Conservation (phyloP, 805 yeast genomes). For the Teunomyces kruisii region DNA sequence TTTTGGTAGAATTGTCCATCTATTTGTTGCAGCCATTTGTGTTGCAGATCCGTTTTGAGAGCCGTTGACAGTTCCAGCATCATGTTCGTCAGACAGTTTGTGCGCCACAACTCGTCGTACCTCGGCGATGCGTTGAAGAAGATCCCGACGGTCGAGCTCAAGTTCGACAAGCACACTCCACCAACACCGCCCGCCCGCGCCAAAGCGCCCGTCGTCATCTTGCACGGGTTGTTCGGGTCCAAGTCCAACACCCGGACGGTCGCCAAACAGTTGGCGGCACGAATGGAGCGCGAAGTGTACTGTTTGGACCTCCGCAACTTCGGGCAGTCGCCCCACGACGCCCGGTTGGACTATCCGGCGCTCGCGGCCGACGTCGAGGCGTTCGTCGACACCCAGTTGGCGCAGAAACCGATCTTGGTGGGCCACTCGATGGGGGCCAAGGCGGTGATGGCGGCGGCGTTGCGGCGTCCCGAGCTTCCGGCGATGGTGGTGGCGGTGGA, state of each 20-base stretch:
- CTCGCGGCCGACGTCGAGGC: slow-evolving; percentile 83
- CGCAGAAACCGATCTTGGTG: slow-evolving; percentile 54
- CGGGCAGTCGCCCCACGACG: slow-evolving; percentile 84
- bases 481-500: slow-evolving; percentile 75
- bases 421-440: slow-evolving; percentile 96
- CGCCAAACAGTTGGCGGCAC: slow-evolving; percentile 54
- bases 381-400: slow-evolving; percentile 53
- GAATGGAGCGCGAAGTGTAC: slow-evolving; percentile 56
- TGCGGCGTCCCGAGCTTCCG: slow-evolving; percentile 63
- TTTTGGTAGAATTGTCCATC: too few species aligned
- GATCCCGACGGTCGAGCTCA: slow-evolving; percentile 48
- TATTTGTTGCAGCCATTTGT: too few species aligned
- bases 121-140: slow-evolving; percentile 6
- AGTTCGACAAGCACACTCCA: slow-evolving; percentile 49
- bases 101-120: slow-evolving; percentile 1
- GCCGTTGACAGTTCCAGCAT: neutral
- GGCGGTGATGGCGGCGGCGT: slow-evolving; percentile 82
- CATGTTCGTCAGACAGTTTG: neutral
- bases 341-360: slow-evolving; percentile 72
- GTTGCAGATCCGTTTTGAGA: too few species aligned
- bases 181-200: slow-evolving; percentile 18
- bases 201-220: slow-evolving; percentile 65
- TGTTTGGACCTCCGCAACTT: slow-evolving; percentile 85
- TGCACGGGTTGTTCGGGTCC: slow-evolving; percentile 91
- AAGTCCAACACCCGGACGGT: slow-evolving; percentile 78